These are phyloP conservation scores for Ganoderma lingzhi DNA, from an alignment of 1,284 basidiomycete species.

Conservation along the genomic window DNA sequence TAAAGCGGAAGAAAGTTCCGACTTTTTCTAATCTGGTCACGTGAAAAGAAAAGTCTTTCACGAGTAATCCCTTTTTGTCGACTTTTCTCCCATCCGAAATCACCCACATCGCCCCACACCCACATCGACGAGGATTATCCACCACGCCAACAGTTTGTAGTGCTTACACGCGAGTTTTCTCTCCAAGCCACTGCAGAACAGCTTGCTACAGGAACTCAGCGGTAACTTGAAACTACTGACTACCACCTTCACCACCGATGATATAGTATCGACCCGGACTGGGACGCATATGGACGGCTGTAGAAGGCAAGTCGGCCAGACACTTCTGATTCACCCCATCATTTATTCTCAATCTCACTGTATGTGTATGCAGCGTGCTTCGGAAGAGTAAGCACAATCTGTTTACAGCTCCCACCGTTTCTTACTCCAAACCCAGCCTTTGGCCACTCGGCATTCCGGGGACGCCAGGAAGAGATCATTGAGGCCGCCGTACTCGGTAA, in stretches of 20 bases:
- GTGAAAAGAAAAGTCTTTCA: too few relatives aligned
- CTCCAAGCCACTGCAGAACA: too few relatives aligned
- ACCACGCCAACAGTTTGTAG: background rate
- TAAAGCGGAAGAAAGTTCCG: too few relatives aligned
- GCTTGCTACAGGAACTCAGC: too few relatives aligned
- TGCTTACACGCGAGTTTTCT: too few relatives aligned
- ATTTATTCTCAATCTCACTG: background rate
- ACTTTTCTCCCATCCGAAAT: too few relatives aligned
- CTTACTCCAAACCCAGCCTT: constrained; percentile 57
- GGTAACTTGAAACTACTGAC: too few relatives aligned
- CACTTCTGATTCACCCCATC: background rate
- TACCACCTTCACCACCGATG: too few relatives aligned
- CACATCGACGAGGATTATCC: background rate
- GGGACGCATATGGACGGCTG: constrained; percentile 11
- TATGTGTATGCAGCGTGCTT: background rate
- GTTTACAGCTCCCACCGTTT: background rate
- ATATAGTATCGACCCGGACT: too few relatives aligned
- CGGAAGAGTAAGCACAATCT: background rate
- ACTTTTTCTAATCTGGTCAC: too few relatives aligned
- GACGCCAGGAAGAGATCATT: constrained; percentile 81
- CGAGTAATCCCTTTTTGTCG: too few relatives aligned
- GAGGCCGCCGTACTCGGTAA: constrained; percentile 69
- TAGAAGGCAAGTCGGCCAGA: constrained; percentile 8
- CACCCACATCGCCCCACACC: too few relatives aligned
- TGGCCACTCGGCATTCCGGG: constrained; percentile 72